Conservation (phyloP, 2,329 filamentous ascomycete genomes). For the Coccinonectria pachysandricola region DNA sequence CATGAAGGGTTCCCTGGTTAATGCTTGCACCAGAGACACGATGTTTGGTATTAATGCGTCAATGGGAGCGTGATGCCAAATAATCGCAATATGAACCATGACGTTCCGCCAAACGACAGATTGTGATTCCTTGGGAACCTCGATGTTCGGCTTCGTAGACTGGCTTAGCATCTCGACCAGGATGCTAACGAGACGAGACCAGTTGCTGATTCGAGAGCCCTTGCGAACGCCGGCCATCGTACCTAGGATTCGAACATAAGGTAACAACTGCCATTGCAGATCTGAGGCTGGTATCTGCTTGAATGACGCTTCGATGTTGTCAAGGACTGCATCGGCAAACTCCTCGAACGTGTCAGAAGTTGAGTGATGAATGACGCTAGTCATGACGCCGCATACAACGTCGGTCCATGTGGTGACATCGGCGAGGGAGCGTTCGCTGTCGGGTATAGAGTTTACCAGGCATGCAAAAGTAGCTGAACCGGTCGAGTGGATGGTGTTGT, state of each 20-base stretch:
- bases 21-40: constrained; percentile 50
- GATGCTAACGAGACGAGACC: constrained; percentile 53
- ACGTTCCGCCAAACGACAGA: constrained; percentile 45
- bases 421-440: constrained; percentile 37
- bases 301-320: constrained; percentile 32
- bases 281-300: constrained; percentile 17
- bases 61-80: constrained; percentile 67
- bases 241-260: constrained; percentile 52
- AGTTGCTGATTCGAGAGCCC: constrained; percentile 62
- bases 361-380: constrained; percentile 75
- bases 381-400: constrained; percentile 65
- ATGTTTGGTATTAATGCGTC: constrained; percentile 66
- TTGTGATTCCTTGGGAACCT: constrained; percentile 25
- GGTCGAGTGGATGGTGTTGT: constrained; percentile 48
- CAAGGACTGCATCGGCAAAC: constrained; percentile 52
- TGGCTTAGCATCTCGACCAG: constrained; percentile 42
- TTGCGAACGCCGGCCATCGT: constrained; percentile 69
- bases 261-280: constrained; percentile 29
- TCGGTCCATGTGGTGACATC: constrained; percentile 46
- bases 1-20: constrained; percentile 57
- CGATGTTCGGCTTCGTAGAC: constrained; percentile 30
- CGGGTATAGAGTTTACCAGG: constrained; percentile 41
- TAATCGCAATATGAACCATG: constrained; percentile 50
- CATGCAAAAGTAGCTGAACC: constrained; percentile 42
- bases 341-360: constrained; percentile 62